Base-by-base conservation (phyloP, 768 basidiomycete species). In the Cystofilobasidium bisporidii region DNA sequence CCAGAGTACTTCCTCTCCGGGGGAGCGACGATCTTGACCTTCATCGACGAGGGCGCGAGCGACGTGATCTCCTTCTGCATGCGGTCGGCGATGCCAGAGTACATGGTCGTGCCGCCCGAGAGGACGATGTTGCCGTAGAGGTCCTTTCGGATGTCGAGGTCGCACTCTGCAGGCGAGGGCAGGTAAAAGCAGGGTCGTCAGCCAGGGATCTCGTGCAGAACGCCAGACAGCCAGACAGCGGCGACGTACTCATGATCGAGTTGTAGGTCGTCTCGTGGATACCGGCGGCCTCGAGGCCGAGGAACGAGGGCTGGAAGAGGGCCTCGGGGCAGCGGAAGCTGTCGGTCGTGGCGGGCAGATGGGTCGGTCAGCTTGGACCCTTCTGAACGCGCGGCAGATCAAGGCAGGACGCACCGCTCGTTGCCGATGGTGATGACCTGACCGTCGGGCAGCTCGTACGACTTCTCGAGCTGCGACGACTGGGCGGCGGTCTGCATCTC, bases 371-470 rank as follows among this genome's bases (percentile, higher is more conserved):
- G n/a, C n/a, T n/a, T n/a, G n/a, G n/a, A n/a, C n/a, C n/a, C n/a
- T 5, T 6, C 11, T 50, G 15, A 64, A 18, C 24, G 40, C 47
- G 22, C 40, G 33, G 36, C 36, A 36, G 36, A 36, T 36, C 36
- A 71, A n/a, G n/a, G n/a, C n/a, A n/a, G n/a, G n/a, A n/a, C 79
- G 55, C 33, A 87, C 76, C 91, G 85, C 81, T 94, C 90, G 78
- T 89, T 91, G 65, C 90, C 90, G 74, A 92, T 89, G 73, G 89
- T 92, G 79, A 96, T 93, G 71, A 94, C 89, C 77, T 94, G 91
- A 66, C 92, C 92, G 75, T 88, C 81, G 71, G 91, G 89, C 80
- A 93, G 82, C 77, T 94, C 91, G 76, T 93, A 94, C 74, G 83
- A 87, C 84, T 92, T 94, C 81, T 93, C 91, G 60, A 92, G 82